A percentile compares a stretch with the other conserved stretches of the same genome.
phyloP scores from a whole-genome alignment of 2,329 filamentous ascomycete species.

The Aspergillus aculeatus region DNA sequence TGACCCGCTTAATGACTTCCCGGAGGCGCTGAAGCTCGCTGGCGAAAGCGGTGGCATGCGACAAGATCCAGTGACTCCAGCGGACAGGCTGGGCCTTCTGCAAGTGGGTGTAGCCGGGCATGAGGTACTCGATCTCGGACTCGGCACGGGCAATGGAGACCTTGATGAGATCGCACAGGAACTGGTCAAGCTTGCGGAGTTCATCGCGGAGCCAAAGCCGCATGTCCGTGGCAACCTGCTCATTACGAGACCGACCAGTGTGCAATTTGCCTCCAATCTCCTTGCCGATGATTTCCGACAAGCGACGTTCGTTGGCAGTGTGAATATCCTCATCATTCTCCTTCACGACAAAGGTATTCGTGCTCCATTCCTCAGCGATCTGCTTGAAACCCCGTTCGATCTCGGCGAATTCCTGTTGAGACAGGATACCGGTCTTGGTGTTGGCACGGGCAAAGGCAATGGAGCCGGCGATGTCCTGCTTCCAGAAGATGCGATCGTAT shows the following conservation, averaged over 20 bases:
- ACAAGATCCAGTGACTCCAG: slow-evolving; percentile 80
- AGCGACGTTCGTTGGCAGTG: slow-evolving; percentile 68
- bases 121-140: slow-evolving; percentile 71
- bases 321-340: slow-evolving; percentile 60
- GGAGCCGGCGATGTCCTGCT: slow-evolving; percentile 74
- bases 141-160: slow-evolving; percentile 70
- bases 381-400: slow-evolving; percentile 70
- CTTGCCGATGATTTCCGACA: slow-evolving; percentile 83
- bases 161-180: slow-evolving; percentile 67
- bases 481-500: slow-evolving; percentile 75
- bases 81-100: slow-evolving; percentile 79
- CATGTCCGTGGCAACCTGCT: slow-evolving; percentile 89
- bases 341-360: slow-evolving; percentile 37
- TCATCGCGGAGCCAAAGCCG: slow-evolving; percentile 80
- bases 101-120: slow-evolving; percentile 87
- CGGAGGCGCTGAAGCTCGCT: slow-evolving; percentile 74
- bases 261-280: slow-evolving; percentile 85
- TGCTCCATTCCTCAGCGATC: slow-evolving; percentile 49
- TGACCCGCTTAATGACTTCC: slow-evolving; percentile 71
- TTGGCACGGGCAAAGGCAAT: slow-evolving; percentile 83
- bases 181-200: slow-evolving; percentile 66
- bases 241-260: slow-evolving; percentile 82
- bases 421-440: slow-evolving; percentile 70
- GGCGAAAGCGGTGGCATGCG: slow-evolving; percentile 69
- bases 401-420: slow-evolving; percentile 66